Evolutionary conservation across 2,329 filamentous ascomycete genomes (phyloP), one percentile per base, ranked within the genome.

Genomic region (Colletotrichum echinochloae): DNA sequence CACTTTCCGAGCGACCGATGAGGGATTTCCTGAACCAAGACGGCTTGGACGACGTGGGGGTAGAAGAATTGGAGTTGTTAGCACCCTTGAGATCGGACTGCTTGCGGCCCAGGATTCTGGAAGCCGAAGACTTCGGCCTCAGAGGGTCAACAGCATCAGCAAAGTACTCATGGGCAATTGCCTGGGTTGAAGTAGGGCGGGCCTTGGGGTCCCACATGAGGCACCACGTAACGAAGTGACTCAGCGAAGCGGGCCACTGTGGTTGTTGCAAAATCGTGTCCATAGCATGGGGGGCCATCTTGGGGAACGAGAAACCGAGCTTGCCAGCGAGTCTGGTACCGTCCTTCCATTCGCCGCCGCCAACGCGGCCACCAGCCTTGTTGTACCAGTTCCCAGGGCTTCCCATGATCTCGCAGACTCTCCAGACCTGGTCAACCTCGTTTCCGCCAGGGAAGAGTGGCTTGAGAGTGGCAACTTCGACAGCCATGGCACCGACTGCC

Each of bases 361-460:
- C 96, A 35, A 99, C 93, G 74, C 91, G 92, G 33, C 87, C 86
- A 30, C 95, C 95, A 6, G 93, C 87, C 82, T 98, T 98, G 85
- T 93, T 97, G 80, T 97, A 96, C 96, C 96, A 99, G 83, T 95
- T 95, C 54, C 96, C 96, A 3, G 96, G 96, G 83, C 95, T 98
- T 60, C 96, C 96, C 96, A 99, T 99, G 69, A 99, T 97, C 80
- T 99, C 96, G 79, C 96, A 99, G 0, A 99, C 94, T 75, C 96
- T 91, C 96, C 96, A 99, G 1, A 99, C 96, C 81, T 99, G 96
- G 76, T 99, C 96, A 1, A 99, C 96, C 83, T 99, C 96, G 79
- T 99, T 99, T 78, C 94, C 94, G 76, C 96, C 96, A 14, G 96
- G 96, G 85, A 99, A 99, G 14, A 99, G 85, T 23, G 96, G 96